Percentiles rank a stretch among this genome's conserved stretches.
Conservation (phyloP, 345 rosid species). For the Gossypium sturtianum region DNA sequence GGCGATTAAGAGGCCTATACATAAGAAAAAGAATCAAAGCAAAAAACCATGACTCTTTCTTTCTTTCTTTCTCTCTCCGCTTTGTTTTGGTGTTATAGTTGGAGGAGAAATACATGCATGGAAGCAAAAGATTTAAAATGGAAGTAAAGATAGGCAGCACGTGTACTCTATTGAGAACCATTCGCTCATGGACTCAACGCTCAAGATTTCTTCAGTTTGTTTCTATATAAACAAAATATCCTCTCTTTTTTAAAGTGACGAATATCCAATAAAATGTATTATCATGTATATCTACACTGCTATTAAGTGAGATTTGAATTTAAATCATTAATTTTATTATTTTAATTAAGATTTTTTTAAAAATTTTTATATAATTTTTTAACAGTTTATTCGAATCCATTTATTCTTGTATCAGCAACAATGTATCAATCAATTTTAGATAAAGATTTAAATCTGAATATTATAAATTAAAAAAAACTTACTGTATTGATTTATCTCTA, state of each 20-base stretch:
- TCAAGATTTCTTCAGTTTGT: slow-evolving; percentile 21
- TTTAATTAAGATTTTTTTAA: too few relatives aligned
- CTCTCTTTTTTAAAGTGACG: too few relatives aligned
- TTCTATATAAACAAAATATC: neutral
- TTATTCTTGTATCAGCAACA: too few relatives aligned
- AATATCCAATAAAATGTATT: too few relatives aligned
- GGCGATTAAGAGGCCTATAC: slow-evolving; percentile 39
- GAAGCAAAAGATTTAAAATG: slow-evolving; percentile 45
- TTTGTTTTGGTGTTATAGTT: slow-evolving; percentile 36
- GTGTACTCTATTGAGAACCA: slow-evolving; percentile 36
- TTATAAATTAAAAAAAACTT: too few relatives aligned
- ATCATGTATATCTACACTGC: too few relatives aligned
- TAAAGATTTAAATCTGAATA: too few relatives aligned
- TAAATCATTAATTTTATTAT: too few relatives aligned
- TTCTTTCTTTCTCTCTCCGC: neutral
- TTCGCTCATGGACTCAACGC: slow-evolving; percentile 38
- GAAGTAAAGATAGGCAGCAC: slow-evolving; percentile 41
- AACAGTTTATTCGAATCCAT: accelerated
- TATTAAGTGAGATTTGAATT: too few relatives aligned
- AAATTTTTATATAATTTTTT: too few relatives aligned
- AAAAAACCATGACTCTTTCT: slow-evolving; percentile 34
- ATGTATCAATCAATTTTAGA: too few relatives aligned
- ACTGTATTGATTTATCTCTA: too few relatives aligned
- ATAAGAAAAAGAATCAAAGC: slow-evolving; percentile 42
- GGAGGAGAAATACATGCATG: slow-evolving; percentile 76